Evolutionary conservation across 2,329 filamentous ascomycete species (phyloP), one percentile per base, ranked within the genome.

Genomic region (Talaromyces sp.): DNA sequence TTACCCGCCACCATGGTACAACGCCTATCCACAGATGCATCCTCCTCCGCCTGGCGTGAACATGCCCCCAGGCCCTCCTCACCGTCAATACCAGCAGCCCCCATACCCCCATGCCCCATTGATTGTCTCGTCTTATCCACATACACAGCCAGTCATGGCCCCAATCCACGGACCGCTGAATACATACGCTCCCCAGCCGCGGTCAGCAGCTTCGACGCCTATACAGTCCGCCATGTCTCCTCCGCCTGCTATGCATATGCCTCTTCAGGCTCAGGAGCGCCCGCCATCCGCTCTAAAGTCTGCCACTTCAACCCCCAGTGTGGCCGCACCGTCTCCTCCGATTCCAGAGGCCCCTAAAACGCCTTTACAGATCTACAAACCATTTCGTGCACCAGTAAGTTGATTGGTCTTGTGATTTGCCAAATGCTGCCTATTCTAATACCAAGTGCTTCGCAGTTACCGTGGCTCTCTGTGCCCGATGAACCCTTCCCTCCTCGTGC

Each of bases 391-490:
- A 61, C 75, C 77, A 12, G 79, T 81, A 71, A 73, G 77, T 69
- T 35, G 11, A 14, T 8, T 17, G 3, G 14, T 19, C 32, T 29
- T 32, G 10, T 27, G 14, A 43, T 29, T 17, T 10, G 41, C 41
- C 8, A 12, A 50, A 56, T 29, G 27, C 51, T 61, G 43, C 51
- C 26, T 5, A 56, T 38, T 55, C 57, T 48, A 48, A 61, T 29
- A 14, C 32, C 31, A 21, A 46, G 12, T 17, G 2, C 19, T 56
- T 52, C 7, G 11, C 64, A 83, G 79, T 73, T 87, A 21, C 85
- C 85, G 11, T 87, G 85, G 85, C 77, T 84, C 35, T 87, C 84
- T 12, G 78, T 81, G 29, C 78, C 81, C 17, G 80, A 82, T 21
- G 73, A 73, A 32, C 73, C 79, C 2, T 87, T 87, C 66, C 84